phyloP scores from a whole-genome alignment of 177 flowering plant species.

The Telopea speciosissima region DNA sequence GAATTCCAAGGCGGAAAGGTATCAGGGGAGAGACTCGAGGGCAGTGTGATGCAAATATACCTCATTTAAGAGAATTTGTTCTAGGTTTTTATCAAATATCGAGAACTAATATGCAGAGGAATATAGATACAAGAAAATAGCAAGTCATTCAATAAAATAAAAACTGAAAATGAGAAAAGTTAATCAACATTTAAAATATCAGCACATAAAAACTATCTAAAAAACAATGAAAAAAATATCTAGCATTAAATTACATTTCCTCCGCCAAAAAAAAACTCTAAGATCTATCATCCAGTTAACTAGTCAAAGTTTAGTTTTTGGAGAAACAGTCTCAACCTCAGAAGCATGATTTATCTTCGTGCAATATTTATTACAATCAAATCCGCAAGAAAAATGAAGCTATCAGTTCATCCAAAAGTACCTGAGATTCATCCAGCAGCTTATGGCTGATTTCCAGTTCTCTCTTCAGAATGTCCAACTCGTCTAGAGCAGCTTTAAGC shows the following conservation, averaged over 20 bases:
- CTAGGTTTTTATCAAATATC: not conserved
- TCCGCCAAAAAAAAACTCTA: not conserved
- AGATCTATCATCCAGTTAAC: not conserved
- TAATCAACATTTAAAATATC: not conserved
- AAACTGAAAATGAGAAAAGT: not conserved
- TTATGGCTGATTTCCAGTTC: constrained; percentile 72
- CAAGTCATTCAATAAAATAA: not conserved
- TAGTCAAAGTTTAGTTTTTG: too few relatives aligned
- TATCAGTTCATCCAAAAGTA: constrained; percentile 16
- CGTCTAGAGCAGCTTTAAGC: constrained; percentile 62
- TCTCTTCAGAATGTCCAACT: constrained; percentile 49
- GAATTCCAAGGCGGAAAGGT: too few relatives aligned
- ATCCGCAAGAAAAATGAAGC: not conserved
- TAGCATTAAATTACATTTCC: too few relatives aligned
- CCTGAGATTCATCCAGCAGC: constrained; percentile 96
- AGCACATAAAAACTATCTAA: not conserved
- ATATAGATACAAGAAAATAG: not conserved
- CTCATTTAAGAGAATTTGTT: not conserved
- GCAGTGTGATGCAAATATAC: not conserved
- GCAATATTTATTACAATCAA: not conserved
- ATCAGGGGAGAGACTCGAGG: too few relatives aligned
- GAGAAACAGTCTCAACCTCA: not conserved
- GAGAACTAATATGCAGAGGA: not conserved
- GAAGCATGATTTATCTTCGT: not conserved
- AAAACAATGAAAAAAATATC: too few relatives aligned